A percentile compares a stretch with the other conserved stretches of the same genome.
These are phyloP conservation scores for Thelonectria blattea DNA, from an alignment of 2,329 filamentous ascomycete species.

Conservation along the genomic window DNA sequence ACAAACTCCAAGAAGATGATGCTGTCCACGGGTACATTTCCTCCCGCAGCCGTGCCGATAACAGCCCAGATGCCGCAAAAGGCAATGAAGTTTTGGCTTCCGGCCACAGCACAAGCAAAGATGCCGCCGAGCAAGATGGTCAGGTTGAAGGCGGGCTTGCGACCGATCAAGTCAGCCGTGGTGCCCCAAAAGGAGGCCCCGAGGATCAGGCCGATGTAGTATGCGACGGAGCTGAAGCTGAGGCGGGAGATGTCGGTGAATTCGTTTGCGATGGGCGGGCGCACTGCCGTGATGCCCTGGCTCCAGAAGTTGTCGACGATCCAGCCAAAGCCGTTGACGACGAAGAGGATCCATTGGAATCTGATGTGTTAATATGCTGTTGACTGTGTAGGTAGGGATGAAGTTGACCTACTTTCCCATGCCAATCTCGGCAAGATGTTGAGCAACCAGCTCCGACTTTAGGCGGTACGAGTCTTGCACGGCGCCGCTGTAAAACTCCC, in stretches of 20 bases:
- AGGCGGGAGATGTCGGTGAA: constrained; percentile 41
- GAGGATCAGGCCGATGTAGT: constrained; percentile 51
- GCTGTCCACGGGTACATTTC: constrained; percentile 55
- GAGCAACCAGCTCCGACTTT: constrained; percentile 42
- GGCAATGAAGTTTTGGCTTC: constrained; percentile 62
- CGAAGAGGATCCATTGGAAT: constrained; percentile 52
- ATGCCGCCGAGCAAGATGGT: constrained; percentile 54
- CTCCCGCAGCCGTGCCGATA: constrained; percentile 49
- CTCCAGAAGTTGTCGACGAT: constrained; percentile 52
- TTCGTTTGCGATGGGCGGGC: constrained; percentile 43
- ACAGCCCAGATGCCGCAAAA: constrained; percentile 62
- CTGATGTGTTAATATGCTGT: constrained; percentile 19
- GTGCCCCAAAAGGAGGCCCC: constrained; percentile 54
- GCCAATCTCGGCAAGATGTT: constrained; percentile 40
- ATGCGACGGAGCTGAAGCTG: constrained; percentile 43
- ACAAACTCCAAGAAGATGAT: constrained; percentile 57
- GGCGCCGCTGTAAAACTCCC: constrained; percentile 45
- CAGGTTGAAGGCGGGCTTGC: constrained; percentile 52
- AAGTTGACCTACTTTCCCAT: constrained; percentile 42
- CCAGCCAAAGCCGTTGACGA: constrained; percentile 55
- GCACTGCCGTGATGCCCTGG: constrained; percentile 44
- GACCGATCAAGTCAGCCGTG: constrained; percentile 49
- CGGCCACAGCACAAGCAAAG: constrained; percentile 64
- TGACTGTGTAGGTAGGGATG: background rate
- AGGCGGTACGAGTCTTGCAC: constrained; percentile 41